Evolutionary conservation across 306 rosid species (phyloP).

Genomic region (Medicago truncatula): DNA sequence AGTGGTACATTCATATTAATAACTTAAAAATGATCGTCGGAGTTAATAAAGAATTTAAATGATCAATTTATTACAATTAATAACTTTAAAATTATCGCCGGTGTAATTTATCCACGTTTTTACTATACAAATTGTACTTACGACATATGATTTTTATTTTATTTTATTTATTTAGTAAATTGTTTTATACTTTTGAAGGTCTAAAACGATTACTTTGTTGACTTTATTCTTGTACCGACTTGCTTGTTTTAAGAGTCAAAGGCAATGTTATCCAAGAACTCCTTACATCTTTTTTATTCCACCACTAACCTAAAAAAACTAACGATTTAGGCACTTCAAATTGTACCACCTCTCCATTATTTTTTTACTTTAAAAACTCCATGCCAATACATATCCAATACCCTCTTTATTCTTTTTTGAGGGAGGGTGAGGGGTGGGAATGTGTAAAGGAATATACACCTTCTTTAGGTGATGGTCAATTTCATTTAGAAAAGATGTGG

Average conservation of each 20-base stretch:
- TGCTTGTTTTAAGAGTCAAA: neutral
- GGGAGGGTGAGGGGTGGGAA: neutral
- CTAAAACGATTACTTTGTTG: no score
- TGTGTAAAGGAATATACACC: neutral
- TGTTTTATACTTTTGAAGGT: no score
- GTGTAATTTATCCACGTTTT: no score
- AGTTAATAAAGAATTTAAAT: no score
- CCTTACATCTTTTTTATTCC: neutral
- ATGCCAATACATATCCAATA: neutral
- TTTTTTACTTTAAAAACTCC: neutral
- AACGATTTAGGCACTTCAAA: neutral
- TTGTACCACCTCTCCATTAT: neutral
- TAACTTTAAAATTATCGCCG: no score
- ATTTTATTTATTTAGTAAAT: no score
- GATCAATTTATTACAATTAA: no score
- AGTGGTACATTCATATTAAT: no score
- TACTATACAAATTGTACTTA: no score
- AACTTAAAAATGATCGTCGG: no score
- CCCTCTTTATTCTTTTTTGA: neutral
- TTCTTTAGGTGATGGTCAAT: neutral
- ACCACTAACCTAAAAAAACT: neutral
- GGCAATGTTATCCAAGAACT: neutral
- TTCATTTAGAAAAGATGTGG: constrained; percentile 26
- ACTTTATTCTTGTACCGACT: neutral
- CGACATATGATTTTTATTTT: no score